Base-by-base conservation (phyloP, 2,329 filamentous ascomycete genomes). In the Lecanicillium sp. region DNA sequence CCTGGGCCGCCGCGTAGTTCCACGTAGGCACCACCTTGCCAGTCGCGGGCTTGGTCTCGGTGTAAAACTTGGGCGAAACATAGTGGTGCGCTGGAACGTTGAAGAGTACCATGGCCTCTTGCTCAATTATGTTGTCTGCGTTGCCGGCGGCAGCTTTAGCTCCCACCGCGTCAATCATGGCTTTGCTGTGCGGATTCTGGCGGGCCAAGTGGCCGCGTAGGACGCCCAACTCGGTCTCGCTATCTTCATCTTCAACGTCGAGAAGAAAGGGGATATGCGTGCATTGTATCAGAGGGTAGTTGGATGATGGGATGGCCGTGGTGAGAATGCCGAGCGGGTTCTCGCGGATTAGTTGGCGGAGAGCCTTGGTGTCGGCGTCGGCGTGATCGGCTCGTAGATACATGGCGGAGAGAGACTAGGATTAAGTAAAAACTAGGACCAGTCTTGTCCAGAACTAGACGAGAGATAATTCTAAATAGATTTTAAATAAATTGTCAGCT, bases 11-110 rank as follows among this genome's bases (percentile, higher is more conserved):
- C 0, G 75, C 64, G 48, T 84, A 85, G 54, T 85, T 78, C 80
- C 80, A 84, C 0, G 80, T 85, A 1, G 78, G 78, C 5, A 81
- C 80, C 0, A 83, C 79, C 47, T 84, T 84, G 9, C 70, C 79
- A 0, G 71, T 78, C 0, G 50, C 52, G 0, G 78, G 79, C 51
- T 83, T 84, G 1, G 80, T 83, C 46, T 77, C 67, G 9, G 60
- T 65, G 59, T 83, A 84, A 57, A 83, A 83, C 43, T 80, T 78
- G 1, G 80, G 77, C 0, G 80, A 82, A 5, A 84, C 70, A 47
- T 84, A 84, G 56, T 80, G 75, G 28, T 83, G 70, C 1, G 64
- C 53, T 0, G 69, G 62, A 0, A 64, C 65, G 33, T 67, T 82
- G 64, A 85, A 84, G 13, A 83, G 60, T 3, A 84, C 61, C 20